Conservation (phyloP, 192 early-diverging fungal genomes). For the Borealophlyctis nickersoniae region DNA sequence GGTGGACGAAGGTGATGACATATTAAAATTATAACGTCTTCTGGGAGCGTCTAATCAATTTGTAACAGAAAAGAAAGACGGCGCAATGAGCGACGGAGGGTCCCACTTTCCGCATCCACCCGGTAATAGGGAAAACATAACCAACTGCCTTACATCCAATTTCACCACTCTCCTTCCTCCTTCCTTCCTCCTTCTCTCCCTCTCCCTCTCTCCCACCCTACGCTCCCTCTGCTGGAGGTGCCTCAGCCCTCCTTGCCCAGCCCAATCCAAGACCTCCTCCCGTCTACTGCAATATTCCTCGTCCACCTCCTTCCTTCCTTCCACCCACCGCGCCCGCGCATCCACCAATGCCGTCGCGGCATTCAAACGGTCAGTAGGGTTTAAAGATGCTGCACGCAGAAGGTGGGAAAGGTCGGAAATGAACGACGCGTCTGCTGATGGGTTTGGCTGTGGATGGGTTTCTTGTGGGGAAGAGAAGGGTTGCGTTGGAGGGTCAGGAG, state of each 20-base stretch:
- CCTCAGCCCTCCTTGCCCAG: too few relatives aligned
- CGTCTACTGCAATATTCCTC: too few relatives aligned
- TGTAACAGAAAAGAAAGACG: background rate
- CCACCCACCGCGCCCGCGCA: background rate
- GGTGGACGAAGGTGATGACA: conserved; percentile 13
- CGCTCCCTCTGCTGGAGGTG: too few relatives aligned
- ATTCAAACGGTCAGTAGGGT: background rate
- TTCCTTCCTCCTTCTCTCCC: background rate
- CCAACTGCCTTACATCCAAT: background rate
- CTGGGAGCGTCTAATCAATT: conserved; percentile 20
- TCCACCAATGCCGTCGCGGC: background rate
- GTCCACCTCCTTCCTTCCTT: background rate
- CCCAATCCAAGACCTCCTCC: too few relatives aligned
- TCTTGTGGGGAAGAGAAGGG: too few relatives aligned
- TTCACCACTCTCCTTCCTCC: background rate
- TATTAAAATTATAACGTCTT: conserved; percentile 21
- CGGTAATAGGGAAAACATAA: background rate
- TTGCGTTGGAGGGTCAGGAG: too few relatives aligned
- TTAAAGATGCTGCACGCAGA: background rate
- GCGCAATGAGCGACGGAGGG: background rate
- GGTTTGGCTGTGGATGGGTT: too few relatives aligned
- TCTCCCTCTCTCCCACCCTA: background rate
- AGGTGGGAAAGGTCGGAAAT: background rate
- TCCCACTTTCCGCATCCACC: background rate
- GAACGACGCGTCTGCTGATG: background rate